Evolutionary conservation across 2,329 filamentous ascomycete genomes (phyloP), one percentile per base, ranked within the genome.

Genomic region (Dactylellina drechsleri): DNA sequence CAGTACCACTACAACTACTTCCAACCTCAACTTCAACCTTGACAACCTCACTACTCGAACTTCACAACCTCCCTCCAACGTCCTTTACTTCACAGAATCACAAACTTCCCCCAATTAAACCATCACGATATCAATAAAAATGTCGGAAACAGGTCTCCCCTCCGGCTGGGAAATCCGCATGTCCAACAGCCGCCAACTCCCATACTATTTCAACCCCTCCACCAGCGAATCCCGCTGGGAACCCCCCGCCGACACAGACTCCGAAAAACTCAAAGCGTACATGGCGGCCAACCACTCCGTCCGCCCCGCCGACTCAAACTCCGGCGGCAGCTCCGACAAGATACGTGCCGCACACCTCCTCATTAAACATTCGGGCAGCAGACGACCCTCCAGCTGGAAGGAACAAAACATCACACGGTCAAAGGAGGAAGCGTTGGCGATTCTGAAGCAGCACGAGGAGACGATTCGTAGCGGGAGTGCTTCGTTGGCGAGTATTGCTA

Each of bases 131-230:
- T 2, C 23, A 23, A 12, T 8, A 31, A 16, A 65, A 41, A 59
- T 91, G 88, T 84, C 87, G 81, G 91, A 93, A 67, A 89, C 90
- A 79, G 94, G 94, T 82, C 88, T 97, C 77, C 93, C 93, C 77
- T 83, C 88, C 58, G 89, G 89, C 82, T 97, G 94, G 93, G 95
- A 98, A 85, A 92, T 99, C 81, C 92, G 95, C 82, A 92, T 96
- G 85, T 97, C 92, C 83, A 96, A 97, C 85, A 96, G 92, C 83
- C 98, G 97, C 86, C 96, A 96, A 84, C 90, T 98, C 41, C 95
- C 95, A 43, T 99, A 99, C 86, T 99, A 98, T 86, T 98, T 97
- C 90, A 96, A 97, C 84, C 85, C 90, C 85, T 90, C 84, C 79
- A 92, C 92, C 77, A 94, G 93, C 82, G 89, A 92, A 81, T 98